Evolutionary conservation across 2,329 filamentous ascomycete genomes (phyloP), one percentile per base, ranked within the genome.

Genomic region (Fusarium chaquense): DNA sequence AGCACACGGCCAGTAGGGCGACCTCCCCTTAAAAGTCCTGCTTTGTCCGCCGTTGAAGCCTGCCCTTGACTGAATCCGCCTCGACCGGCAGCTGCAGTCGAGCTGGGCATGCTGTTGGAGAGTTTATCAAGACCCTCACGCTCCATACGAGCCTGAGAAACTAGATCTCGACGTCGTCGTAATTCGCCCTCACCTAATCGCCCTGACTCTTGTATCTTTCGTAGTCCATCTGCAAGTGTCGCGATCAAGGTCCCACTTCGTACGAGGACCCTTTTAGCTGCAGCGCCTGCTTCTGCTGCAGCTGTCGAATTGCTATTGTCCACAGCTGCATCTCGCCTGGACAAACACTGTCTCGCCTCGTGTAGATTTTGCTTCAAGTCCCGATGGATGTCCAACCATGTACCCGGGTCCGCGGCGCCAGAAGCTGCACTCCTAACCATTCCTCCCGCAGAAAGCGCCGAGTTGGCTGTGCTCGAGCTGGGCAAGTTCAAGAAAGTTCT

Each of bases 321-420:
- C 9, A 78, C 77, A 13, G 81, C 80, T 6, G 76, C 86, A 74
- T 96, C 93, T 49, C 92, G 82, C 69, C 86, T 83, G 40, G 91
- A 90, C 32, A 96, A 83, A 69, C 87, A 86, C 36, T 85, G 83
- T 79, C 93, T 93, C 79, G 94, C 86, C 75, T 93, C 90, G 44
- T 80, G 78, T 13, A 81, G 65, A 68, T 87, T 85, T 18, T 84
- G 83, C 80, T 94, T 94, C 80, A 94, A 84, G 75, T 94, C 91
- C 28, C 87, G 82, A 75, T 94, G 90, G 58, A 93, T 83, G 75
- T 95, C 92, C 28, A 95, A 80, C 93, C 93, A 96, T 2, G 90
- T 89, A 5, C 86, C 86, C 2, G 89, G 89, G 75, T 91, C 89
- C 16, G 83, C 82, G 3, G 86, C 83, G 24, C 78, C 79, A 15